Evolutionary conservation across 306 rosid species (phyloP), one percentile per base, ranked within the genome.

Genomic region (Rosa rugosa): DNA sequence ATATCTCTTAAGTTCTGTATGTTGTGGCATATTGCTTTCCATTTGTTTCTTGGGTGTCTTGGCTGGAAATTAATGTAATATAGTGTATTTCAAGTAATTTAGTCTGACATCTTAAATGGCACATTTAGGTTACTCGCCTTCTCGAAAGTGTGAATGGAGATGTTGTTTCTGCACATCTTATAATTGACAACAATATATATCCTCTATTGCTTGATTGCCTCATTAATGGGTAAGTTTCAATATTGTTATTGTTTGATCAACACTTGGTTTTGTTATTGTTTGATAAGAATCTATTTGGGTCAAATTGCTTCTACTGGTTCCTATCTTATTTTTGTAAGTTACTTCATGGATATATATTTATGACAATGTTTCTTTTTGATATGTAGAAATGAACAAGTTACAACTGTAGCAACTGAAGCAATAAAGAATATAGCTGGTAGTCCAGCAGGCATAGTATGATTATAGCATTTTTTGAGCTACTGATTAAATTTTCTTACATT

Each of bases 141-240:
- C 80, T 92, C 77, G 91, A 90, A 80, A 80, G 81, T 84, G 75
- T 80, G 69, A 87, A 85, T 65, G 84, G 76, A 66, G 83, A 81
- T 63, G 7, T 71, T 56, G 53, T 76, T 47, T 76, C 82, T 84
- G 80, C 90, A 75, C 83, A 49, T 81, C 90, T 91, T 75, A 83
- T 95, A 79, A 25, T 71, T 66, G 94, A 88, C 77, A 54, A 77
- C 73, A 83, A 81, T 80, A 71, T 95, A 70, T 93, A 91, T 86
- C 91, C 97, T 46, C 91, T 90, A 70, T 84, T 95, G 89, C 91
- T 95, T 34, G 93, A 93, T 87, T 92, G 96, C 83, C 91, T 95
- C 73, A 67, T 90, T 50, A 83, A 86, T 56, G 98, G 99, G 99
- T 95, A 84, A 88, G 69, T 47, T 25, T 41, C 18, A 38, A 59